phyloP scores from a whole-genome alignment of 768 basidiomycete species.

The Cubamyces sp. region DNA sequence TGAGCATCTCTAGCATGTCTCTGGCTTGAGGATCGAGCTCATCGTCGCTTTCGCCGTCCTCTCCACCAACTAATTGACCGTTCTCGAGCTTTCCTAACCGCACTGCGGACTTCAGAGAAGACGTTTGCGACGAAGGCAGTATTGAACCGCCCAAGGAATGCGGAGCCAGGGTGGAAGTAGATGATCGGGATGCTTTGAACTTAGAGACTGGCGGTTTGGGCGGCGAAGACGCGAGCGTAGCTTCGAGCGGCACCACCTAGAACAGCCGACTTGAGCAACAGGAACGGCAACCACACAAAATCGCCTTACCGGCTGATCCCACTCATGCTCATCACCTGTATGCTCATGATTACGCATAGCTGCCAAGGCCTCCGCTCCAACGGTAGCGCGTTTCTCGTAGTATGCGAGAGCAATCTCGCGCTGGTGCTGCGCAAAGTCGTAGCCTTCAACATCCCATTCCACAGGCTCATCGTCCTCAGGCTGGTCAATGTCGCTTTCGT shows the following conservation, averaged over 20 bases:
- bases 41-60: constrained; percentile 37
- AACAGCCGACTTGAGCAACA: constrained; percentile 5
- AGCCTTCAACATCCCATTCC: constrained; percentile 57
- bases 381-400: constrained; percentile 57
- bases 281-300: constrained; percentile 1
- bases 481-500: constrained; percentile 35
- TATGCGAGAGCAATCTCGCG: constrained; percentile 78
- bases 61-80: constrained; percentile 34
- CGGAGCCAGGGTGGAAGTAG: constrained; percentile 29
- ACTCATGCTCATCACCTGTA: constrained; percentile 42
- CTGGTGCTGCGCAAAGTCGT: constrained; percentile 67
- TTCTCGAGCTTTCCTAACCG: constrained; percentile 37
- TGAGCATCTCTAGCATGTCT: constrained; percentile 34
- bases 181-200: constrained; percentile 59
- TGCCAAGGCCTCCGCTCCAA: constrained; percentile 57
- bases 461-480: constrained; percentile 41
- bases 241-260: constrained; percentile 49
- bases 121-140: constrained; percentile 34
- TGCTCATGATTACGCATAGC: constrained; percentile 54
- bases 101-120: constrained; percentile 33
- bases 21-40: constrained; percentile 31
- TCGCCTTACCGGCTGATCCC: constrained; percentile 48
- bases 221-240: constrained; percentile 41
- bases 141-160: constrained; percentile 37
- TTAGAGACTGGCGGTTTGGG: constrained; percentile 60